These are phyloP conservation scores for Thalassiosira livingstoniorum DNA, from an alignment of 352 stramenopile species.

Conservation along the genomic window DNA sequence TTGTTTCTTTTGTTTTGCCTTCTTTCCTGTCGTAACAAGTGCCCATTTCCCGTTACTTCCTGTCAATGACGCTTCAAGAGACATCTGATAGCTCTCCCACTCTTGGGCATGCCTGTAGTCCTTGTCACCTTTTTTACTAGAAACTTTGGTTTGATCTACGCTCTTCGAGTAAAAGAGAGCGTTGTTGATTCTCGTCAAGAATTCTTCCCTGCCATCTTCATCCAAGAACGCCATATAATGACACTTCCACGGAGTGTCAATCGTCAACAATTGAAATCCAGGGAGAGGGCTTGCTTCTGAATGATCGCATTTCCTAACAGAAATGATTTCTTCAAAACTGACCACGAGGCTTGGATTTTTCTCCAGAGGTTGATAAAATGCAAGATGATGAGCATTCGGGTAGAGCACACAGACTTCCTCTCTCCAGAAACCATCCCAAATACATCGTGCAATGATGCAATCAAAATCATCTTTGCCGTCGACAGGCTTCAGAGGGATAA, in stretches of 20 bases:
- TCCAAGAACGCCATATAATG: slow-evolving; percentile 80
- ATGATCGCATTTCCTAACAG: slow-evolving; percentile 44
- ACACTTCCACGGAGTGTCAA: slow-evolving; percentile 82
- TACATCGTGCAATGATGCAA: slow-evolving; percentile 79
- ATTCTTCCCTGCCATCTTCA: slow-evolving; percentile 56
- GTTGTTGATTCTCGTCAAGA: slow-evolving; percentile 64
- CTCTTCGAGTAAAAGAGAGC: slow-evolving; percentile 52
- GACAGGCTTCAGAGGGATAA: slow-evolving; percentile 58
- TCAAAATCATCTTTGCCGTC: slow-evolving; percentile 58
- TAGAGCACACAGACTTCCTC: slow-evolving; percentile 86
- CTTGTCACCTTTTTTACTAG: slow-evolving; percentile 35
- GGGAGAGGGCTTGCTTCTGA: slow-evolving; percentile 62
- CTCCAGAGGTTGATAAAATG: slow-evolving; percentile 83
- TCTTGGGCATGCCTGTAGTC: slow-evolving; percentile 54
- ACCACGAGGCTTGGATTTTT: slow-evolving; percentile 80
- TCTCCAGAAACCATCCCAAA: slow-evolving; percentile 86
- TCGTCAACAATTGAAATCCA: slow-evolving; percentile 70
- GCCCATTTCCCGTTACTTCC: slow-evolving; percentile 74
- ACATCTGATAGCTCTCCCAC: slow-evolving; percentile 77
- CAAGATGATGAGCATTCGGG: slow-evolving; percentile 62
- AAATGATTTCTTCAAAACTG: slow-evolving; percentile 71
- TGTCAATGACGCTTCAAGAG: slow-evolving; percentile 72
- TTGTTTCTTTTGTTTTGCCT: slow-evolving; percentile 68
- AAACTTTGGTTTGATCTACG: slow-evolving; percentile 36
- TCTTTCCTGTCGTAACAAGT: slow-evolving; percentile 65